Base-by-base conservation (phyloP, 148 eudicot species). In the Agrostemma githago region DNA sequence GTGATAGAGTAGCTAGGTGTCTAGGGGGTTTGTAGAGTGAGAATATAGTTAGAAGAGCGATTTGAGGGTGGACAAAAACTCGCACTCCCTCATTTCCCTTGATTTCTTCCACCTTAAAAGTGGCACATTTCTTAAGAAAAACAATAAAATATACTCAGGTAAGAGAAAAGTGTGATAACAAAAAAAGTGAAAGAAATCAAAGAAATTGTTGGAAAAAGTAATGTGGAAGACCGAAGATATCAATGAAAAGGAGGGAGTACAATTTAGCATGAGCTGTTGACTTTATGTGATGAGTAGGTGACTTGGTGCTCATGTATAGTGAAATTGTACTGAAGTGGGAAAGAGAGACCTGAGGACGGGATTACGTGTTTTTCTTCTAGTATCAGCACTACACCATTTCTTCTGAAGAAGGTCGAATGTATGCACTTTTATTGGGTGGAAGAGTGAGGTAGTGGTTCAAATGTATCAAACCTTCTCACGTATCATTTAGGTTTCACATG, bases 1-100 rank as follows among this genome's bases (percentile, higher is more conserved):
- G 43, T 63, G 67, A 63, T 63, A 9, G 9, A 66, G 12, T 67
- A n/a, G 70, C 34, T 19, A 19, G 26, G 70, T 63, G 43, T 63
- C 2, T 10, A 51, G 16, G 9, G 15, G 56, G 14, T 51, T 10
- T 51, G 15, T 51, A 6, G 56, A 51, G 56, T 51, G 56, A 51
- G 56, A 51, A 51, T 12, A 51, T 10, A 51, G 14, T 12, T 48
- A 51, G 56, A 51, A 51, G 14, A 15, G 56, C 16, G 56, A 51
- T 51, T 51, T 51, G 10, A 51, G 56, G 56, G 14, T 12, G 56
- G 16, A 51, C 56, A 26, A 26, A 1, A 26, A 26, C 34, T 26
- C 34, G 34, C 1, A 26, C 34, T 26, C 34, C 34, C 34, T 26
- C 34, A 26, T 26, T 26, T 26, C 1, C 34, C 0, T 26, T 26